phyloP scores from a whole-genome alignment of 1,284 basidiomycete species.

The Ceratobasidium sp. region DNA sequence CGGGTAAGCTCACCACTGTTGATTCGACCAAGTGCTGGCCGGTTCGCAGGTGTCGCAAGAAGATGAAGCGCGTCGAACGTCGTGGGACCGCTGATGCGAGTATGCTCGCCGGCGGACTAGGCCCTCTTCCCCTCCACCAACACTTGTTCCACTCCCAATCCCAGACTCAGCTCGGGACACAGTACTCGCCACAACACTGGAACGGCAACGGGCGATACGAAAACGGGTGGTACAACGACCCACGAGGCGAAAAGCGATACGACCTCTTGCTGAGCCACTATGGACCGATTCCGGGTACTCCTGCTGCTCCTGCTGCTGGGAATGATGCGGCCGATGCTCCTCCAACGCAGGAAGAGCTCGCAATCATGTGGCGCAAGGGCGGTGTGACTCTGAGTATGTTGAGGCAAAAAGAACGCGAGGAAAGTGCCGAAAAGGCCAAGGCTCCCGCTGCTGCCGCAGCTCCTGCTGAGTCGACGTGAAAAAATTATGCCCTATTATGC shows the following conservation, averaged over 20 bases:
- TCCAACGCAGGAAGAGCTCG: background rate
- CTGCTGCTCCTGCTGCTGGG: background rate
- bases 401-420: background rate
- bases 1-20: slow-evolving; percentile 61
- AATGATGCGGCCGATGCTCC: background rate
- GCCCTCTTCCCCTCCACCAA: slow-evolving; percentile 17
- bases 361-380: background rate
- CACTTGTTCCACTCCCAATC: too few species aligned
- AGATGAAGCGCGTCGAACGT: slow-evolving; percentile 86
- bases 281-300: background rate
- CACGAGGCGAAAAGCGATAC: slow-evolving; percentile 23
- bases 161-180: slow-evolving; percentile 40
- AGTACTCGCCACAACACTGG: slow-evolving; percentile 32
- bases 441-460: slow-evolving; percentile 4
- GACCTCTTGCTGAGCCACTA: slow-evolving; percentile 22
- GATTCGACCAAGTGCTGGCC: slow-evolving; percentile 31
- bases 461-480: background rate
- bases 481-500: too few species aligned
- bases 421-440: background rate
- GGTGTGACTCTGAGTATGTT: too few species aligned
- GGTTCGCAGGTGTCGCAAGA: slow-evolving; percentile 81
- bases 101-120: slow-evolving; percentile 21
- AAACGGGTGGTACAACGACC: slow-evolving; percentile 1
- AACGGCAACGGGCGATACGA: slow-evolving; percentile 6
- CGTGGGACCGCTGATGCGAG: slow-evolving; percentile 59